A percentile compares a stretch with the other conserved stretches of the same genome.
phyloP scores from a whole-genome alignment of 306 rosid genomes.

The Acacia confusa region DNA sequence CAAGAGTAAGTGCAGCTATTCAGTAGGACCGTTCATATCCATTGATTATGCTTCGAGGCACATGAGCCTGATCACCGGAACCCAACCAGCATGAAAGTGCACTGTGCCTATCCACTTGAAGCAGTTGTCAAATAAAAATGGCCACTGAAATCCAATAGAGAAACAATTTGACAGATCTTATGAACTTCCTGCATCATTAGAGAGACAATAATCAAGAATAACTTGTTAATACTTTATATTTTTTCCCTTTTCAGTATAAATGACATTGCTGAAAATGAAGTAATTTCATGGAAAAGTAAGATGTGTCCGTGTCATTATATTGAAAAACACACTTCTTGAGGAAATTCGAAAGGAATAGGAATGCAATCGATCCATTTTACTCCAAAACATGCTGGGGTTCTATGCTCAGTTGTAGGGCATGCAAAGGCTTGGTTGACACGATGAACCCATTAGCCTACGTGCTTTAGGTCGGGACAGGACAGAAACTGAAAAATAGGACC shows the following conservation, averaged over 20 bases:
- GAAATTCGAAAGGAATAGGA: neutral
- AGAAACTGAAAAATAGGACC: neutral
- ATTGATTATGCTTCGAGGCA: conserved; percentile 23
- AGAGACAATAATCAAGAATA: conserved; percentile 13
- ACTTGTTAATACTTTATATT: neutral
- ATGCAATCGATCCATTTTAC: neutral
- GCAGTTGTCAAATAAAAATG: conserved; percentile 29
- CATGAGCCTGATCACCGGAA: conserved; percentile 17
- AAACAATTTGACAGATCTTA: conserved; percentile 32
- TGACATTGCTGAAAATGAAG: neutral
- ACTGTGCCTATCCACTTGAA: conserved; percentile 28
- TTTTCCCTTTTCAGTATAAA: neutral
- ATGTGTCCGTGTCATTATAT: neutral
- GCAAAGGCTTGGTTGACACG: neutral
- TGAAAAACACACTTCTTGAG: neutral
- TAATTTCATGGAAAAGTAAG: neutral
- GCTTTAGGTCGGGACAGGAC: neutral
- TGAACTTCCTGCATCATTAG: conserved; percentile 38
- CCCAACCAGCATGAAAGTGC: conserved; percentile 10
- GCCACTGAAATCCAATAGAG: conserved; percentile 30
- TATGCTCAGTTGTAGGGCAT: neutral
- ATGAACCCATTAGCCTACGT: neutral
- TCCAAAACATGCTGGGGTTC: neutral
- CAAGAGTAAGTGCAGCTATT: neutral
- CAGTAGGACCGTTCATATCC: neutral